Evolutionary conservation across 2,329 filamentous ascomycete genomes (phyloP), one percentile per base, ranked within the genome.

Genomic region (Davidsoniella virescens): DNA sequence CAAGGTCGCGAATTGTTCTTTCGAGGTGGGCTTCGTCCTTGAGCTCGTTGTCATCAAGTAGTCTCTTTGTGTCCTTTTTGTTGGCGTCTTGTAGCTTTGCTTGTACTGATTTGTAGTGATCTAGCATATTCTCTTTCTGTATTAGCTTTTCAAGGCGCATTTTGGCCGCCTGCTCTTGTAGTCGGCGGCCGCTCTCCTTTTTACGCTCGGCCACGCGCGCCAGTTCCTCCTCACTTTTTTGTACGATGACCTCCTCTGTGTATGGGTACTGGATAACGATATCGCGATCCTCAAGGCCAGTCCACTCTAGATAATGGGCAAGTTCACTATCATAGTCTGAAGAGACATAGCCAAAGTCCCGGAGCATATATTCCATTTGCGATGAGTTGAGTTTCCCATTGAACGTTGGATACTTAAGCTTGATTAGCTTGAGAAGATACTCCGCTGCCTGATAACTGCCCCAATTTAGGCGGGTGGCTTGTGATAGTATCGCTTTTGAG

Each of bases 111-210:
- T 87, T 87, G 70, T 88, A 95, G 64, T 94, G 95, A 57, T 94
- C 88, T 1, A 96, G 69, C 62, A 96, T 88, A 61, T 94, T 80
- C 65, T 98, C 92, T 65, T 98, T 98, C 60, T 85, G 84, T 62
- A 96, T 86, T 44, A 98, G 71, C 59, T 94, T 94, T 56, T 98
- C 92, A 0, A 98, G 69, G 6, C 92, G 82, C 87, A 95, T 94
- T 65, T 94, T 96, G 8, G 90, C 90, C 0, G 92, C 92, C 64
- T 98, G 92, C 59, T 95, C 87, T 63, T 98, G 92, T 23, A 98
- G 63, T 43, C 93, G 75, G 55, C 92, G 75, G 0, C 92, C 92
- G 57, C 87, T 92, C 65, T 98, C 92, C 63, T 93, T 94, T 61
- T 94, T 87, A 62, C 90, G 83, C 69, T 98, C 92, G 9, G 90